A percentile compares a stretch with the other conserved stretches of the same genome.
These are phyloP conservation scores for Citrus hindsii DNA, from an alignment of 345 rosid genomes.

Conservation along the genomic window DNA sequence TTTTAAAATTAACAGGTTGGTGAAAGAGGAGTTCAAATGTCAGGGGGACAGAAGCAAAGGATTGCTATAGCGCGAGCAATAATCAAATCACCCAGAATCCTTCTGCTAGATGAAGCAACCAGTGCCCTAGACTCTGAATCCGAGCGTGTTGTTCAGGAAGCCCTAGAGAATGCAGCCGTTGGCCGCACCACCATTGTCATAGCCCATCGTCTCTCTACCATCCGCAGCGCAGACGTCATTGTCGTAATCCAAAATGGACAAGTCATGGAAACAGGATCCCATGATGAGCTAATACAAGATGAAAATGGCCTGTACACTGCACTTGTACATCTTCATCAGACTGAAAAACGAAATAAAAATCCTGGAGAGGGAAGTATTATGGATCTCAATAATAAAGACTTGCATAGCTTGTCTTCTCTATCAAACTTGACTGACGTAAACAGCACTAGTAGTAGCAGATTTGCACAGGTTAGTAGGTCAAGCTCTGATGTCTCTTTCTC, in stretches of 20 bases:
- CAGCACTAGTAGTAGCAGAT: too few species aligned
- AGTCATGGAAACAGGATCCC: slow-evolving; percentile 52
- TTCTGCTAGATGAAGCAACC: slow-evolving; percentile 72
- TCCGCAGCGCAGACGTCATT: slow-evolving; percentile 53
- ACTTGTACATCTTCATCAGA: too few species aligned
- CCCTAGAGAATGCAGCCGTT: slow-evolving; percentile 52
- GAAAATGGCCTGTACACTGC: background rate
- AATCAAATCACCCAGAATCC: slow-evolving; percentile 56
- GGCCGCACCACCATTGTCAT: slow-evolving; percentile 66
- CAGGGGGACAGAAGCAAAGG: slow-evolving; percentile 78
- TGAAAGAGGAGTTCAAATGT: slow-evolving; percentile 67
- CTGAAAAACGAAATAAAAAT: too few species aligned
- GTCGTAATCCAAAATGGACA: slow-evolving; percentile 43
- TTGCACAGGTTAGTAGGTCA: too few species aligned
- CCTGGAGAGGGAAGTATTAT: too few species aligned
- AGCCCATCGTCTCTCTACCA: slow-evolving; percentile 71
- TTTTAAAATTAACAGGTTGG: slow-evolving; percentile 41
- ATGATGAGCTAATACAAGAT: slow-evolving; percentile 45
- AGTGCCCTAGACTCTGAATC: slow-evolving; percentile 77
- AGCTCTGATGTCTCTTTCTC: too few species aligned
- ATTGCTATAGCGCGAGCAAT: slow-evolving; percentile 70
- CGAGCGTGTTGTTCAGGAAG: slow-evolving; percentile 61
- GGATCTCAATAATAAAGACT: too few species aligned
- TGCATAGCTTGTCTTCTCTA: too few species aligned
- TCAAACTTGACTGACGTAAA: too few species aligned